Evolutionary conservation across 2,329 filamentous ascomycete species (phyloP).

Genomic region (Cercospora zeae-maydis): DNA sequence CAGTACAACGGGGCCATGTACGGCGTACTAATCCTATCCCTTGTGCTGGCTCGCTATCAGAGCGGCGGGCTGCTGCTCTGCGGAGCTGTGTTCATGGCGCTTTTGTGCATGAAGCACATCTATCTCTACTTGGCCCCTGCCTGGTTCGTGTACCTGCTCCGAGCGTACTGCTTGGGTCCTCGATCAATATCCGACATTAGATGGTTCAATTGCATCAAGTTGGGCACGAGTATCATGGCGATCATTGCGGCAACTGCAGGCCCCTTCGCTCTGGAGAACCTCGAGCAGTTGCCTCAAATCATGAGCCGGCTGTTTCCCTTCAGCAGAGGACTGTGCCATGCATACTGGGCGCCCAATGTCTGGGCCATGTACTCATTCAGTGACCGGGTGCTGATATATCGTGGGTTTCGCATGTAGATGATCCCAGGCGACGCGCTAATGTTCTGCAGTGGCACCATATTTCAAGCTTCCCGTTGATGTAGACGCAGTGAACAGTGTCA

Average conservation of each 20-base stretch:
- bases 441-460: constrained; percentile 67
- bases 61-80: constrained; percentile 71
- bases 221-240: constrained; percentile 66
- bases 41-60: constrained; percentile 70
- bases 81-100: constrained; percentile 75
- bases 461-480: constrained; percentile 69
- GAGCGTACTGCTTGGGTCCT: constrained; percentile 79
- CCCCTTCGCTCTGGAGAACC: constrained; percentile 62
- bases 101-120: constrained; percentile 96
- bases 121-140: constrained; percentile 94
- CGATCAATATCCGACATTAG: constrained; percentile 72
- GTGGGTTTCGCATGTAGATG: constrained; percentile 49
- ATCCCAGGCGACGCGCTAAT: constrained; percentile 1
- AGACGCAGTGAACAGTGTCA: constrained; percentile 80
- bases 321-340: constrained; percentile 87
- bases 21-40: constrained; percentile 79
- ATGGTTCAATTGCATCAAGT: constrained; percentile 76
- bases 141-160: constrained; percentile 90
- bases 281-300: constrained; percentile 80
- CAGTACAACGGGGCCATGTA: constrained; percentile 99
- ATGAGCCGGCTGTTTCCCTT: constrained; percentile 87
- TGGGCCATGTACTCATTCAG: constrained; percentile 96
- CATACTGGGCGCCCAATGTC: constrained; percentile 96
- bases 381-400: constrained; percentile 75
- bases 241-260: constrained; percentile 82